Evolutionary conservation across 257 asterid genomes (phyloP).

Genomic region (Salvia miltiorrhiza): DNA sequence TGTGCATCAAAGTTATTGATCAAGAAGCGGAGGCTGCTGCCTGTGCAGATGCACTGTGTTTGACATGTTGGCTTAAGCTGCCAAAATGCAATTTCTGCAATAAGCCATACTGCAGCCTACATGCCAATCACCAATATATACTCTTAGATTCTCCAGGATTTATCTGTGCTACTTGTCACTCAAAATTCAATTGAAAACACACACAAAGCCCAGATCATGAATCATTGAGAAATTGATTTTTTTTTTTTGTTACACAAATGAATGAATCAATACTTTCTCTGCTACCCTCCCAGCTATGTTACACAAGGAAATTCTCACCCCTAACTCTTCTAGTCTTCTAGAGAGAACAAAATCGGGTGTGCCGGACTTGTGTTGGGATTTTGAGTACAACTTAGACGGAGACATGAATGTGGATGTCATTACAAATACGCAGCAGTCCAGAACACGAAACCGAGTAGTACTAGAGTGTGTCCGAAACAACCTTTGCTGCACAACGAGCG

Average conservation of each 20-base stretch:
- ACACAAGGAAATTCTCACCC: slow-evolving; percentile 29
- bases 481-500: slow-evolving; percentile 18
- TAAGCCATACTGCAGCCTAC: slow-evolving; percentile 64
- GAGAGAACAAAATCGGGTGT: slow-evolving; percentile 59
- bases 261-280: slow-evolving; percentile 37
- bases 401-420: slow-evolving; percentile 14
- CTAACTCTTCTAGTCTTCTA: slow-evolving; percentile 32
- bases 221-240: slow-evolving; percentile 14
- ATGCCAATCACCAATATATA: slow-evolving; percentile 34
- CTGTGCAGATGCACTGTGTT: slow-evolving; percentile 56
- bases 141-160: slow-evolving; percentile 33
- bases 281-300: slow-evolving; percentile 23
- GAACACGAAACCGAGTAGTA: slow-evolving; percentile 33
- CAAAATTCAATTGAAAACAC: slow-evolving; percentile 21
- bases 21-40: slow-evolving; percentile 51
- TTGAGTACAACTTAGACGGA: slow-evolving; percentile 19
- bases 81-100: slow-evolving; percentile 77
- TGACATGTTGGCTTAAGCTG: slow-evolving; percentile 66
- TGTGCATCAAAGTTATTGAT: slow-evolving; percentile 35
- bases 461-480: slow-evolving; percentile 14
- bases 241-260: slow-evolving; percentile 38
- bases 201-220: neutral
- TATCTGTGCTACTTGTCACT: slow-evolving; percentile 46
- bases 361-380: slow-evolving; percentile 17
- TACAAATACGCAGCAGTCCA: slow-evolving; percentile 40